Conservation (phyloP, 768 basidiomycete genomes). For the Fibroporia radiculosa region DNA sequence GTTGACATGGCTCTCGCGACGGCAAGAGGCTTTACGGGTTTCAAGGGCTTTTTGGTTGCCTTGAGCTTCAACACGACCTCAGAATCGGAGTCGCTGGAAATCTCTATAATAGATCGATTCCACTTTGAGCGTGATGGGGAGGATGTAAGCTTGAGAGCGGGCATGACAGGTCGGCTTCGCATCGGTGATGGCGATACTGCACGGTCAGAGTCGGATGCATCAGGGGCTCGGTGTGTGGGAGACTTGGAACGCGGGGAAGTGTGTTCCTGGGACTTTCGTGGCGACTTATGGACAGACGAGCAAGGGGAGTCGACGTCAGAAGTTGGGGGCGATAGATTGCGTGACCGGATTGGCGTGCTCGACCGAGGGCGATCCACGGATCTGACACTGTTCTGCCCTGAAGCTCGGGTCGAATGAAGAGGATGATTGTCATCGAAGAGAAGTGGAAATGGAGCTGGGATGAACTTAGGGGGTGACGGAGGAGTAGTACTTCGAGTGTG, state of each 20-base stretch:
- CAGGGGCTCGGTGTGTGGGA: neutral
- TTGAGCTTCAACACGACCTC: constrained; percentile 1
- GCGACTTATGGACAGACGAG: constrained; percentile 23
- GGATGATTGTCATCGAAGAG: neutral
- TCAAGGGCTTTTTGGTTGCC: constrained; percentile 1
- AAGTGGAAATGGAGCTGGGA: neutral
- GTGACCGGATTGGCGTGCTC: too few species aligned
- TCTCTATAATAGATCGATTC: constrained; percentile 25
- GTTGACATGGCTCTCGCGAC: too few species aligned
- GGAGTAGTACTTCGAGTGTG: too few species aligned
- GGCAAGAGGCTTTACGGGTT: too few species aligned
- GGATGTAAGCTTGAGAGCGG: neutral
- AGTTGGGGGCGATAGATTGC: too few species aligned
- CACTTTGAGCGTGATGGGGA: constrained; percentile 2
- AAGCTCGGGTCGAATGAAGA: neutral
- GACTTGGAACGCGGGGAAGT: constrained; percentile 14
- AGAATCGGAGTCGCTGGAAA: constrained; percentile 33
- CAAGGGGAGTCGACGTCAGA: too few species aligned
- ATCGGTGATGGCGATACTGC: constrained; percentile 18
- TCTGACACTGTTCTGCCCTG: too few species aligned
- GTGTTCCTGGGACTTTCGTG: constrained; percentile 21
- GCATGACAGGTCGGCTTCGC: constrained; percentile 3
- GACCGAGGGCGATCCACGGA: too few species aligned
- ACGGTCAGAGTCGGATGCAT: constrained; percentile 10
- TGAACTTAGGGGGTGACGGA: too few species aligned